A percentile compares a stretch with the other conserved stretches of the same genome.
phyloP scores from a whole-genome alignment of 78 protist genomes.

The Neovahlkampfia damariscottae region DNA sequence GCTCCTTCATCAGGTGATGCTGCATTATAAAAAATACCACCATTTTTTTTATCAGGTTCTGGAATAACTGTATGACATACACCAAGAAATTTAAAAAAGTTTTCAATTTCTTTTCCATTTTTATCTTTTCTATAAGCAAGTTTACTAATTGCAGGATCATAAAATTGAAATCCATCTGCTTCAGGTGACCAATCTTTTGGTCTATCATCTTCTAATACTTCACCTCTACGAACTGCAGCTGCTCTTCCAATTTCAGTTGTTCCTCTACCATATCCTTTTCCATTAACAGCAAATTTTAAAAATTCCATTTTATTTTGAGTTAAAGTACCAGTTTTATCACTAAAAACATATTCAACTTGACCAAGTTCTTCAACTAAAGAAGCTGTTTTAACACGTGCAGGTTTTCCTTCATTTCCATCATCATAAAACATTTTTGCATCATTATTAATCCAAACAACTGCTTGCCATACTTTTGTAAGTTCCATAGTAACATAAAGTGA shows the following conservation, averaged over 20 bases:
- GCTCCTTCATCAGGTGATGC: slow-evolving; percentile 88
- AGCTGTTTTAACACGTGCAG: slow-evolving; percentile 17
- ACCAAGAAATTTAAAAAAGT: slow-evolving; percentile 40
- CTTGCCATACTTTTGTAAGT: slow-evolving; percentile 23
- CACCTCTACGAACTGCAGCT: neutral
- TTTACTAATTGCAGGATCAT: neutral
- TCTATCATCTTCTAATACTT: slow-evolving; percentile 1
- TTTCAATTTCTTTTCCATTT: neutral
- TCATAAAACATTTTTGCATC: slow-evolving; percentile 15
- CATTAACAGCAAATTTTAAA: slow-evolving; percentile 7
- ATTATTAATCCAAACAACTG: slow-evolving; percentile 18
- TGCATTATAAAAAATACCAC: slow-evolving; percentile 45
- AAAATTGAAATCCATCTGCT: neutral
- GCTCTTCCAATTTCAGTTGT: slow-evolving; percentile 9
- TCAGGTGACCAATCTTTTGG: neutral
- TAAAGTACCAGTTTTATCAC: slow-evolving; percentile 59
- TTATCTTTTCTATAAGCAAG: neutral
- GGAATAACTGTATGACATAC: slow-evolving; percentile 69
- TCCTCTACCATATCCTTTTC: neutral
- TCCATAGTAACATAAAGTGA: slow-evolving; percentile 39
- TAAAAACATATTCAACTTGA: slow-evolving; percentile 20
- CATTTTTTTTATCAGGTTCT: slow-evolving; percentile 25
- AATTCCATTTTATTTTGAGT: slow-evolving; percentile 40
- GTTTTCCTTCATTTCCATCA: neutral
- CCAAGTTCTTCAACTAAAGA: slow-evolving; percentile 33